phyloP scores from a whole-genome alignment of 768 basidiomycete genomes.

The Leccinum pellstonianum region DNA sequence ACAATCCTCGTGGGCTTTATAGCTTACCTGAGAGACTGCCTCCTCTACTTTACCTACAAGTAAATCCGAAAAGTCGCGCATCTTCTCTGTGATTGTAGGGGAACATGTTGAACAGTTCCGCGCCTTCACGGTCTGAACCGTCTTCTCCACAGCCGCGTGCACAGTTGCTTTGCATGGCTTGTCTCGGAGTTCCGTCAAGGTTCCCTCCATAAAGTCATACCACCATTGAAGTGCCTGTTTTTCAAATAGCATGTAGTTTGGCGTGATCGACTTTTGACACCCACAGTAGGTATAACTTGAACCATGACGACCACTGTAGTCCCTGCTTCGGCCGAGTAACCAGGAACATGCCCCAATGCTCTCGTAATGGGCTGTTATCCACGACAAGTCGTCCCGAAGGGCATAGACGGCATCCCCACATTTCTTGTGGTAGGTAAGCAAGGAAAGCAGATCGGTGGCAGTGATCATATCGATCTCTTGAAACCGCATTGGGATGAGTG shows the following conservation, averaged over 20 bases:
- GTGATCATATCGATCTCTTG: slow-evolving; percentile 31
- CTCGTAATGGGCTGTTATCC: slow-evolving; percentile 19
- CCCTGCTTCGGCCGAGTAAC: not conserved
- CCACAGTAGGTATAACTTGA: not conserved
- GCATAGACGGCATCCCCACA: slow-evolving; percentile 15
- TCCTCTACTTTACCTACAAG: slow-evolving; percentile 16
- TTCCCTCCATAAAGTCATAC: slow-evolving; percentile 13
- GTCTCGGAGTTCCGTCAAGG: slow-evolving; percentile 12
- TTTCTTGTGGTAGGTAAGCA: slow-evolving; percentile 24
- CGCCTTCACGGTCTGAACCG: not conserved
- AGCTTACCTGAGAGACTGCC: slow-evolving; percentile 6
- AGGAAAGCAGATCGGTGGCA: slow-evolving; percentile 25
- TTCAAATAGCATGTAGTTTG: not conserved
- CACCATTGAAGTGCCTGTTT: slow-evolving; percentile 12
- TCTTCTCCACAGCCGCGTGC: not conserved
- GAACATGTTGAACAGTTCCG: slow-evolving; percentile 1
- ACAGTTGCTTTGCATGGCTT: slow-evolving; percentile 17
- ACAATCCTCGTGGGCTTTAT: not conserved
- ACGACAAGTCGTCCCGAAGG: slow-evolving; percentile 4
- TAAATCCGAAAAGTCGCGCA: slow-evolving; percentile 14
- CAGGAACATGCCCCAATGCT: slow-evolving; percentile 3
- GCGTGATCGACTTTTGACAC: not conserved
- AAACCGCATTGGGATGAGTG: slow-evolving; percentile 23
- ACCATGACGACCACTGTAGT: too few species aligned
- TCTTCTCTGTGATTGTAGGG: slow-evolving; percentile 1